Evolutionary conservation across 2,329 filamentous ascomycete genomes (phyloP), one percentile per base, ranked within the genome.

Genomic region (Ceratocystis lukuohia): DNA sequence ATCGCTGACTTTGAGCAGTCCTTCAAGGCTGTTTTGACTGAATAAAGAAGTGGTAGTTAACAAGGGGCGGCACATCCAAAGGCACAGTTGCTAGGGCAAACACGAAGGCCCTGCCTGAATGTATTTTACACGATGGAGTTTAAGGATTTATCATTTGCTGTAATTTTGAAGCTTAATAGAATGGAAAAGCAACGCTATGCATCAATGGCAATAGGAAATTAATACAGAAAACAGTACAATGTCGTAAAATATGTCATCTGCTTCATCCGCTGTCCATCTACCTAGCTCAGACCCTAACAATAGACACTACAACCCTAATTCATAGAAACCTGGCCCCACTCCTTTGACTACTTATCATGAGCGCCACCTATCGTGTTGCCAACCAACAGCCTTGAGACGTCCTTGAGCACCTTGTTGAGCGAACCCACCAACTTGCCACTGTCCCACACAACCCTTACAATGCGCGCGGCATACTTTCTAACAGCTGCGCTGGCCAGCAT

Each of bases 1-100:
- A 94, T 96, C 73, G 88, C 86, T 71, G 93, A 97, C 77, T 96
- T 97, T 74, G 88, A 93, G 76, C 92, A 96, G 80, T 89, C 89
- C 0, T 95, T 96, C 77, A 82, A 84, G 73, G 81, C 83, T 30
- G 81, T 83, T 46, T 37, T 66, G 57, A 44, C 20, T 33, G 22
- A 57, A n/a, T 57, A 65, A 17, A 33, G 5, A 6, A 25, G 20
- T 5, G 59, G 5, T 28, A 4, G 37, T 41, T 15, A 15, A 5
- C 37, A 41, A 41, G 4, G 10, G 37, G 37, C 3, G 10, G 10
- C 37, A 41, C 12, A 41, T 41, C 10, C 37, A 41, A 41, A 41
- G 12, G 10, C 1, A 41, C 37, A 15, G 37, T 12, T 41, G 37
- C 37, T 12, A 0, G 37, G 37, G 37, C 37, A 41, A 12, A 12